Evolutionary conservation across 345 rosid genomes (phyloP).

Genomic region (Jatropha curcas): DNA sequence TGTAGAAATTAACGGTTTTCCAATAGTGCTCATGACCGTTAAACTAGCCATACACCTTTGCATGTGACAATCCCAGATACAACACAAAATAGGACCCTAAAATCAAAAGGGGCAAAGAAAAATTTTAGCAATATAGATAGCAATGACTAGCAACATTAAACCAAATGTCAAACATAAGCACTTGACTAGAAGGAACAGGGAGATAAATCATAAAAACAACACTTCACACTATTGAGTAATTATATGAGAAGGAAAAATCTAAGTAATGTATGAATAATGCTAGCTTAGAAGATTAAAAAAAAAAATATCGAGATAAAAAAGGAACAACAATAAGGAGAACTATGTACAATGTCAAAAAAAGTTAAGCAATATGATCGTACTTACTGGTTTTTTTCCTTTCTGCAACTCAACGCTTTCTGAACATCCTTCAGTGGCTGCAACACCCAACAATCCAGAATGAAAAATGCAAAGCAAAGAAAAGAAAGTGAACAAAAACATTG

Average conservation of each 20-base stretch:
- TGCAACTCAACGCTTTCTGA: constrained; percentile 42
- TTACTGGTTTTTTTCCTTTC: constrained; percentile 63
- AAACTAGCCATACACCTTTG: neutral
- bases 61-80: neutral
- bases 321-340: neutral
- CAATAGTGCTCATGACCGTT: neutral
- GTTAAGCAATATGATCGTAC: constrained; percentile 18
- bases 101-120: neutral
- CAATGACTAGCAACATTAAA: neutral
- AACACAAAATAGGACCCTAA: neutral
- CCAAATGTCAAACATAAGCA: neutral
- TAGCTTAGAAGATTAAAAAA: neutral
- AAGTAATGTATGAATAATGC: neutral
- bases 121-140: neutral
- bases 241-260: neutral
- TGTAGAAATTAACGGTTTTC: neutral
- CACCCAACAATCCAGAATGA: constrained; percentile 14
- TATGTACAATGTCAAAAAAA: neutral
- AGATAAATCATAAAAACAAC: too few relatives aligned
- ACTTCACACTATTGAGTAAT: neutral
- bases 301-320: neutral
- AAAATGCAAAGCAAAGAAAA: constrained; percentile 11
- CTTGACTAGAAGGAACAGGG: too few relatives aligned
- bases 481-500: neutral
- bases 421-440: constrained; percentile 47